Conservation (phyloP, 306 rosid species). For the Quercus wislizeni region DNA sequence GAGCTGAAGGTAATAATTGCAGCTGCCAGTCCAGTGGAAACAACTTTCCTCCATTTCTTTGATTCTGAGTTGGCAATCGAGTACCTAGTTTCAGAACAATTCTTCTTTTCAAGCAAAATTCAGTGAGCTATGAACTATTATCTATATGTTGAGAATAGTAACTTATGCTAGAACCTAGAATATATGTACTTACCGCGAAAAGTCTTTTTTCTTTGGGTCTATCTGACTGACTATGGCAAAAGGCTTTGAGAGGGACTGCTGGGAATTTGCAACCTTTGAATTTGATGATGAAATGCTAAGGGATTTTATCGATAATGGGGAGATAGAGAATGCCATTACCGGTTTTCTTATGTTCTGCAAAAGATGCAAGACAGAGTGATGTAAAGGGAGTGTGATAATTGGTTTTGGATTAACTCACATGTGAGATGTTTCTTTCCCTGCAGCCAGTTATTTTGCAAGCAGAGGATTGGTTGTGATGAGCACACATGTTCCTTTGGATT, state of each 20-base stretch:
- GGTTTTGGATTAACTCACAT: constrained; percentile 2
- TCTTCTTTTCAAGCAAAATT: constrained; percentile 32
- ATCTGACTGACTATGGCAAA: constrained; percentile 33
- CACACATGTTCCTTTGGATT: constrained; percentile 7
- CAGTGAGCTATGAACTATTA: constrained; percentile 5
- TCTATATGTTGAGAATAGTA: neutral
- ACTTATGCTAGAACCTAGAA: neutral
- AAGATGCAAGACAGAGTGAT: neutral
- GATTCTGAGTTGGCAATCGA: constrained; percentile 29
- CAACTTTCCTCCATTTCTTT: constrained; percentile 49
- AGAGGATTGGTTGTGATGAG: constrained; percentile 2
- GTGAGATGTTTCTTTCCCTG: neutral
- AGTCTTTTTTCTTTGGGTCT: constrained; percentile 21
- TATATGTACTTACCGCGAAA: constrained; percentile 21
- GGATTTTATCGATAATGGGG: constrained; percentile 43
- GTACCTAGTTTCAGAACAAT: constrained; percentile 32
- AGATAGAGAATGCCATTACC: constrained; percentile 53
- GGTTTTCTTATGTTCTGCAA: neutral
- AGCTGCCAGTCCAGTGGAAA: constrained; percentile 61
- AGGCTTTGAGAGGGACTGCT: constrained; percentile 31
- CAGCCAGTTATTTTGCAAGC: neutral
- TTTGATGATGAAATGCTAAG: constrained; percentile 33
- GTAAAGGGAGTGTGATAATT: neutral
- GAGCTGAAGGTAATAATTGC: constrained; percentile 58
- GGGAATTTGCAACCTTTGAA: constrained; percentile 27